Conservation (phyloP, 495 filamentous ascomycete species). For the Aspergillus hancockii region DNA sequence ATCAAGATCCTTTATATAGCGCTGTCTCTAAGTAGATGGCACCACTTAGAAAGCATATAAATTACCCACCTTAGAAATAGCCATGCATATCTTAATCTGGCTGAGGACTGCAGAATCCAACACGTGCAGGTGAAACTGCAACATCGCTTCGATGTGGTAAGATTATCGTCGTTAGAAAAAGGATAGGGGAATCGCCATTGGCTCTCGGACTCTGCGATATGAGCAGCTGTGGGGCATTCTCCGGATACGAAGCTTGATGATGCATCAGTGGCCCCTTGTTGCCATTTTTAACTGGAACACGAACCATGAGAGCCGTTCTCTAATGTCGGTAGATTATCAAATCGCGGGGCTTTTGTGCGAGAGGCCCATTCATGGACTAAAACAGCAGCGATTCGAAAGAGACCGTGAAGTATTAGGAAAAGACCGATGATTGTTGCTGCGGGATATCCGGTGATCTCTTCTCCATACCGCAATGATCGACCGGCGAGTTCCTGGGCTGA, state of each 20-base stretch:
- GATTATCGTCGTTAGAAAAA: background rate
- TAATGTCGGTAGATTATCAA: background rate
- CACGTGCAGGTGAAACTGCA: background rate
- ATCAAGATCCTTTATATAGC: background rate
- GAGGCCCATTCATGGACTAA: too few relatives aligned
- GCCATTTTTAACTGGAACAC: conserved; percentile 1
- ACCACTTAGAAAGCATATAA: background rate
- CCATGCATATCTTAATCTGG: background rate
- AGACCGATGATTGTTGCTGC: background rate
- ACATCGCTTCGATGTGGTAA: background rate
- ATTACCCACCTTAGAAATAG: background rate
- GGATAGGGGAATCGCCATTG: background rate
- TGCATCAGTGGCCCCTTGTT: background rate
- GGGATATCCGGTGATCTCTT: background rate
- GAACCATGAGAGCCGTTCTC: background rate
- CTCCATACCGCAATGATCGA: conserved; percentile 4
- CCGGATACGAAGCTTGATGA: background rate
- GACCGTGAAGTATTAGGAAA: background rate
- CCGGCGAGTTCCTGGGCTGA: background rate
- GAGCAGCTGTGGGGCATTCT: background rate
- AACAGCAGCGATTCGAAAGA: background rate
- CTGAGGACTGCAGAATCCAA: background rate
- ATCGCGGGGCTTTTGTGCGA: background rate
- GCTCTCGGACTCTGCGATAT: background rate
- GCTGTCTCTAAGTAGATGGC: background rate